Evolutionary conservation across 2,329 filamentous ascomycete species (phyloP), one percentile per base, ranked within the genome.

Genomic region (Escovopsis sp.): DNA sequence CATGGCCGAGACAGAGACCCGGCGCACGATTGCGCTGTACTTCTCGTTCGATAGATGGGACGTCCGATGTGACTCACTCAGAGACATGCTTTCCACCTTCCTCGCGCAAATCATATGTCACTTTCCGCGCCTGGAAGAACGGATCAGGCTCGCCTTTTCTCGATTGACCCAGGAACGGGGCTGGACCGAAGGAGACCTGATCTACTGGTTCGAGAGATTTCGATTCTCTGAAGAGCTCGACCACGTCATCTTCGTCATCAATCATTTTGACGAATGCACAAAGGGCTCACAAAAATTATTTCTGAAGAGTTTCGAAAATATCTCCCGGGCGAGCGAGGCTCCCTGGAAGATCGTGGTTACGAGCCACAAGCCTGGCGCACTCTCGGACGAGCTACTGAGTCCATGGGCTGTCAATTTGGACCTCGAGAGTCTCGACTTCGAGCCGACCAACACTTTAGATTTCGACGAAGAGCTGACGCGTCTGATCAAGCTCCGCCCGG

Each of bases 41-140:
- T 41, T 41, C 15, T 41, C 39, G 6, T 41, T 41, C 15, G 36
- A 41, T 26, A 28, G 31, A 21, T 30, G 37, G 25, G 39, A 41
- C 6, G 36, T 39, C 18, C 33, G 36, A 21, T 36, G 37, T 9
- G 34, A 39, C 34, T 41, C 39, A 4, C 23, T 41, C 12, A 38
- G 39, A 21, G 37, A 39, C 23, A 41, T 41, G 39, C 36, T 41
- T 14, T 34, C 39, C 13, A 41, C 39, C 2, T 41, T 41, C 21
- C 18, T 41, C 18, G 18, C 39, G 4, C 37, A 41, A 27, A 39
- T 41, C 11, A 30, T 36, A 15, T 39, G 37, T 25, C 35, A 34
- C 17, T 39, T 31, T 4, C 39, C 39, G 23, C 14, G 27, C 10
- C 10, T 36, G 4, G 6, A 11, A n/a, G 39, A 39, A 14, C 37